Base-by-base conservation (phyloP, 2,329 filamentous ascomycete genomes). In the Alternaria arborescens region DNA sequence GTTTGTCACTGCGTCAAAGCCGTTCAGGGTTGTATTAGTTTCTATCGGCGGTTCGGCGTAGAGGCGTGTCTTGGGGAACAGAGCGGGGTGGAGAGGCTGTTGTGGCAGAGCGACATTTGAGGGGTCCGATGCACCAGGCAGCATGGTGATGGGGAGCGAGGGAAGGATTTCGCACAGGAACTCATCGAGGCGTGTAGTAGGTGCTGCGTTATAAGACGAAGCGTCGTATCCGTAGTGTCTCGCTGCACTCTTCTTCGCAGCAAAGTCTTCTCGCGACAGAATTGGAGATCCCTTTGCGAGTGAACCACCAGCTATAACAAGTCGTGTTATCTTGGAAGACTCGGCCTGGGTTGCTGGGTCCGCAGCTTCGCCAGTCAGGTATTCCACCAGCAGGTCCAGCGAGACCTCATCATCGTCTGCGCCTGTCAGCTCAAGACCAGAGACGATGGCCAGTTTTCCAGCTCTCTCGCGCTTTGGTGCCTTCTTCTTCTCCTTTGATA, bases 181-280 rank as follows among this genome's bases (percentile, higher is more conserved):
- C 6, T 87, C 85, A 81, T 99, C 95, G 34, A 99, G 86, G 47
- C 92, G 89, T 58, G 91, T 88, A 3, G 92, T 93, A 0, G 95
- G 95, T 1, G 91, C 84, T 2, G 94, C 85, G 75, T 99, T 97
- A 83, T 97, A 99, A 0, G 91, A 80, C 55, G 90, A 89, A 58
- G 92, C 88, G 78, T 99, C 95, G 81, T 98, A 98, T 61, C 95
- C 94, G 80, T 97, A 98, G 76, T 96, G 97, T 78, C 93, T 97
- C 83, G 74, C 84, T 88, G 58, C 69, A 84, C 80, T 46, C 68
- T 74, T 84, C 74, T 74, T 74, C 8, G 70, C 73, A 20, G 73
- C 74, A 34, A 84, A 73, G 52, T 83, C 82, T 58, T 85, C 81
- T 48, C 82, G 75, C 7, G 80, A 78, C 0, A 82, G 78, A 18